Evolutionary conservation across 2,329 filamentous ascomycete species (phyloP), one percentile per base, ranked within the genome.

Genomic region (Trichoderma gracile): DNA sequence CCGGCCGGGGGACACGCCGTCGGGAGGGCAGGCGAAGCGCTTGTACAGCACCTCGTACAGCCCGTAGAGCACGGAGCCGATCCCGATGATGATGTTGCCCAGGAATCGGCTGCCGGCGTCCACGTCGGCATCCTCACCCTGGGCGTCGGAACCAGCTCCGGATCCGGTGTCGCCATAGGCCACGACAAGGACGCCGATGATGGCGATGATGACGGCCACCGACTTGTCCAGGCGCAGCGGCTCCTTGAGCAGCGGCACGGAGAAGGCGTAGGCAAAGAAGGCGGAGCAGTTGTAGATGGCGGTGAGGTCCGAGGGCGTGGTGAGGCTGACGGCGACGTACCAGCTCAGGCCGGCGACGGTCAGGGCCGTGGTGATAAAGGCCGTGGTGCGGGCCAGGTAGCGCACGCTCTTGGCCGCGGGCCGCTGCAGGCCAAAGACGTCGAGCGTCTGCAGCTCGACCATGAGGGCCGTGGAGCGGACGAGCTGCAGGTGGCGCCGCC

Each of bases 201-300:
- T 96, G 62, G 95, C 95, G 45, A 99, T 85, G 12, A 86, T 82
- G 1, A 99, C 95, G 4, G 94, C 91, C 57, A 96, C 75, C 30
- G 93, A 88, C 80, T 99, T 99, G 78, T 92, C 92, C 43, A 89
- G 78, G 23, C 92, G 88, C 14, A 97, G 79, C 69, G 90, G 92
- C 76, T 99, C 95, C 64, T 91, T 88, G 2, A 99, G 82, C 19
- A 99, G 78, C 1, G 93, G 93, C 50, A 99, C 93, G 52, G 91
- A 96, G 75, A 99, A 99, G 14, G 92, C 94, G 74, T 99, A 99
- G 55, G 95, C 95, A 76, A 99, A 99, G 78, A 99, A 99, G 65
- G 95, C 94, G 60, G 92, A 96, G 82, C 95, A 99, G 79, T 99
- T 99, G 84, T 99, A 99, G 71, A 99, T 99, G 61, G 95, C 95